Evolutionary conservation across 1,139 yeast genomes (phyloP).

Genomic region (Blastobotrys serpentis): DNA sequence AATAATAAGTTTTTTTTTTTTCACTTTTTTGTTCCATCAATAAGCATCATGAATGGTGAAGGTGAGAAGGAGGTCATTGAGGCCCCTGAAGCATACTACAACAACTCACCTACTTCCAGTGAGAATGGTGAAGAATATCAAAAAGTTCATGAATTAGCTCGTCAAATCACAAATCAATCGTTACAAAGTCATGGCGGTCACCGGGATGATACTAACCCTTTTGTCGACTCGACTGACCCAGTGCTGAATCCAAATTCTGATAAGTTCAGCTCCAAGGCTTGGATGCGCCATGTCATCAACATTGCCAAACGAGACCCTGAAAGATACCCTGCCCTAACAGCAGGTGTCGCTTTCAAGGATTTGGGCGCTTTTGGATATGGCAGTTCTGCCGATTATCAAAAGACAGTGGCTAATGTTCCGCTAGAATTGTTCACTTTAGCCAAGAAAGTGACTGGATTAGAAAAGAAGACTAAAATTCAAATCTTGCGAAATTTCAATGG

Average conservation of each 20-base stretch:
- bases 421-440: slow-evolving; percentile 31
- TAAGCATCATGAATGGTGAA: neutral
- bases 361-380: slow-evolving; percentile 75
- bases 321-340: slow-evolving; percentile 23
- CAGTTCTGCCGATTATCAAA: slow-evolving; percentile 75
- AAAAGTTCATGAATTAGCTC: slow-evolving; percentile 29
- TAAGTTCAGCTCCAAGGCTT: slow-evolving; percentile 58
- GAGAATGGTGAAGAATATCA: neutral
- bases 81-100: neutral
- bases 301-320: slow-evolving; percentile 23
- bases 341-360: slow-evolving; percentile 66
- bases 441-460: slow-evolving; percentile 24
- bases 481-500: slow-evolving; percentile 71
- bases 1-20: no score
- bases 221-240: slow-evolving; percentile 19
- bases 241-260: slow-evolving; percentile 54
- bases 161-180: slow-evolving; percentile 27
- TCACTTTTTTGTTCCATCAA: no score
- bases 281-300: slow-evolving; percentile 64
- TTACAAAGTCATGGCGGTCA: slow-evolving; percentile 11
- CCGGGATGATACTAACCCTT: slow-evolving; percentile 15
- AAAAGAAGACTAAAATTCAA: slow-evolving; percentile 44
- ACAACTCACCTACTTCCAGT: neutral
- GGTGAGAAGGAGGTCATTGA: neutral
- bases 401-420: slow-evolving; percentile 59